These are phyloP conservation scores for Ammopiptanthus mongolicus DNA, from an alignment of 306 rosid genomes.

Conservation along the genomic window DNA sequence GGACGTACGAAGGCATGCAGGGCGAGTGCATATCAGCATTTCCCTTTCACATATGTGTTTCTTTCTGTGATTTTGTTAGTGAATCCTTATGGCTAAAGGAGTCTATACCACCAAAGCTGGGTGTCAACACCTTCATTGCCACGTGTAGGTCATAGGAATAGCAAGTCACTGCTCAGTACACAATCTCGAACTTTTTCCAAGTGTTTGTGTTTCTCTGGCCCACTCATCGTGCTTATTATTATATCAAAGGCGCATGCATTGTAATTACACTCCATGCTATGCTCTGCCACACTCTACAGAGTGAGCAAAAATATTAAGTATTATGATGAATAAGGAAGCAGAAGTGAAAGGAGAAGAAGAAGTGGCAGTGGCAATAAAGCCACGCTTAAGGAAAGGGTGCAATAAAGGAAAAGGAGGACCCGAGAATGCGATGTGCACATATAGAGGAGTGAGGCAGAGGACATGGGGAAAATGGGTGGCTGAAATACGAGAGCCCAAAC, in stretches of 20 bases:
- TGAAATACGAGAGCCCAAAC: slow-evolving; percentile 22
- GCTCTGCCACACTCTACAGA: not conserved
- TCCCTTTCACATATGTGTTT: too few relatives aligned
- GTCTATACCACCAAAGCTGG: not conserved
- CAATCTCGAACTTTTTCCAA: not conserved
- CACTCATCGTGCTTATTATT: not conserved
- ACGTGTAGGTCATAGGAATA: not conserved
- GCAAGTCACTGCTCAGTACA: not conserved
- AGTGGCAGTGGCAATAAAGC: not conserved
- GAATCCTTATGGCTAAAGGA: not conserved
- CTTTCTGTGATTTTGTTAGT: too few relatives aligned
- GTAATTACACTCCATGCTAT: not conserved
- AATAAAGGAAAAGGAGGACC: slow-evolving; percentile 9
- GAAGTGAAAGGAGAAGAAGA: not conserved
- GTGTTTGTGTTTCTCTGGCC: not conserved
- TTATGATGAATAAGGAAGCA: not conserved
- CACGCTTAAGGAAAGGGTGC: not conserved
- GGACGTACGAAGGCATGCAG: too few relatives aligned
- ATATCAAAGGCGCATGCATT: not conserved
- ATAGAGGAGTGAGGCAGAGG: slow-evolving; percentile 19
- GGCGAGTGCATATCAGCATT: too few relatives aligned
- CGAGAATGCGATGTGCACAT: slow-evolving; percentile 4
- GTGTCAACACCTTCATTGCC: not conserved
- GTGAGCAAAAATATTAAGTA: not conserved
- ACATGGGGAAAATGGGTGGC: slow-evolving; percentile 28